Evolutionary conservation across 768 basidiomycete species (phyloP), one percentile per base, ranked within the genome.

Genomic region (Tulasnella sp.): DNA sequence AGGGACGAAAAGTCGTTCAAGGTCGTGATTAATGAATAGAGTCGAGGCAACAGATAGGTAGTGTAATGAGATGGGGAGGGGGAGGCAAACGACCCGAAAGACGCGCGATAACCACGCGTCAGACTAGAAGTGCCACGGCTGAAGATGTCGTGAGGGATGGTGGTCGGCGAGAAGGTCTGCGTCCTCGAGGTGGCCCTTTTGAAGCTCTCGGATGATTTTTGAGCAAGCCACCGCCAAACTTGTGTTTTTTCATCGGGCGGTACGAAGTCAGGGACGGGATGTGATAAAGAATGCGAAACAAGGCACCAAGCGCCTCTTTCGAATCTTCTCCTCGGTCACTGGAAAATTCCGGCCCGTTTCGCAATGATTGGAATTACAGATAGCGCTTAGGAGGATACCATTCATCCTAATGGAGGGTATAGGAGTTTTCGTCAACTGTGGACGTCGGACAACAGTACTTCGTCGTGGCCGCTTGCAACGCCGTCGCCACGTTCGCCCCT

Each of bases 71-170:
- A 64, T 20, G 60, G 60, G 28, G 50, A 64, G 31, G 60, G 60
- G 60, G 60, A 64, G 60, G 60, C 60, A 64, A 34, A 31, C 60
- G 60, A 64, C 60, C 60, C 9, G 60, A 64, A 64, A 64, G 31
- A 31, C 60, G 60, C n/a, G 60, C n/a, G n/a, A 28, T 28, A 64
- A 8, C 60, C 60, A 34, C 60, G 60, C 60, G 60, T 64, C 28
- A 64, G 1, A 3, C 60, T 50, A 50, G 16, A 18, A 50, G 50
- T 50, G 20, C 20, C 18, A 18, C 18, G 1, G 60, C n/a, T 31
- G 28, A 16, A 64, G 28, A 24, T 11, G 50, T 50, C 50, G 22
- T 7, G 60, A 64, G 12, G 22, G 28, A 64, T 44, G 60, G 60
- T 1, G 60, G 60, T n/a, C 60, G 60, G 60, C 14, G 60, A 64